Evolutionary conservation across 306 rosid species (phyloP), one percentile per base, ranked within the genome.

Genomic region (Pterocarpus macrocarpus): DNA sequence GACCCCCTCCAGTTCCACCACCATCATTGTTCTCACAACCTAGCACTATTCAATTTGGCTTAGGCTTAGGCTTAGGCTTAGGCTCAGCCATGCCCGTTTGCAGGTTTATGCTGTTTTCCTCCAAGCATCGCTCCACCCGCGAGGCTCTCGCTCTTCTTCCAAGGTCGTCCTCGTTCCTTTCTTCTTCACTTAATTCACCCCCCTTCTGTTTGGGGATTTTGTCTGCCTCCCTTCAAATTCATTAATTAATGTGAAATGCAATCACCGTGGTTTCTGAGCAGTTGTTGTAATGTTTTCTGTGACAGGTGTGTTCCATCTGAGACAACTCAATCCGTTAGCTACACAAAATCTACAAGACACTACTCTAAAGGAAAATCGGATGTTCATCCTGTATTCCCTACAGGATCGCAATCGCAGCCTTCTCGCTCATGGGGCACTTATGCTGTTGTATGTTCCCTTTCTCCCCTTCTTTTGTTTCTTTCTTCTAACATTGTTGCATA

Each of bases 361-460:
- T 43, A 68, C 74, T 43, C 39, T 28, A 85, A 76, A 70, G 78
- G 69, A 70, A 88, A 78, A 64, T 71, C 79, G 43, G 85, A 63
- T 64, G 39, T 65, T 67, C 82, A 71, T 59, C 80, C 85, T 55
- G 41, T 87, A 14, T 47, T 55, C 44, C 44, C 84, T 38, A 49
- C 77, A 38, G 88, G 87, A 77, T 73, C 87, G 2, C 17, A 30
- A 3, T 41, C 74, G 5, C 85, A 76, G 53, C 69, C 78, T 81
- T 78, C 95, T 84, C 84, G 81, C 76, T 84, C 91, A 1, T 75
- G 91, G 88, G 90, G 75, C 80, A 17, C 87, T 76, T 91, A 84
- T 85, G 56, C 77, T 55, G 22, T 87, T 84, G 98, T 95, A 91
- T 80, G 95, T 77, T 78, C 67, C 67, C 65, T 45, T 72, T 13